Conservation (phyloP, 192 early-diverging fungal species). For the Bifiguratus adelaidae region DNA sequence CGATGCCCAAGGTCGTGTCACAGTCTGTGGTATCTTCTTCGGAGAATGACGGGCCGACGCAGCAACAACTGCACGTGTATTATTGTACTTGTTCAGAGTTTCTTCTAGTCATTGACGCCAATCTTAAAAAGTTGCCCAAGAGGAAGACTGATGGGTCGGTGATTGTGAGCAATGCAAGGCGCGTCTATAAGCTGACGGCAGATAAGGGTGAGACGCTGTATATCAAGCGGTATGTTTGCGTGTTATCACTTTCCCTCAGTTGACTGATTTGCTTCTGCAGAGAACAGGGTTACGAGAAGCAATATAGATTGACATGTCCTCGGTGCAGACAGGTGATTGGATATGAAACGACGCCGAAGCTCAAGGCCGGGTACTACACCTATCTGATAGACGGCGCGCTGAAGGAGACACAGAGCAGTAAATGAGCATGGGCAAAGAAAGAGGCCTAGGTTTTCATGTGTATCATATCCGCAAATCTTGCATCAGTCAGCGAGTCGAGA, state of each 20-base stretch:
- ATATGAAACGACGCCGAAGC: slow-evolving; percentile 36
- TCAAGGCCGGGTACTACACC: slow-evolving; percentile 38
- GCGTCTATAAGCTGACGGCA: slow-evolving; percentile 45
- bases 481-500: too few relatives aligned
- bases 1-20: slow-evolving; percentile 50
- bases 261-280: background rate
- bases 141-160: slow-evolving; percentile 35
- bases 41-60: slow-evolving; percentile 25
- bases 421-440: slow-evolving; percentile 1
- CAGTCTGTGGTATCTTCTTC: slow-evolving; percentile 46
- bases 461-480: too few relatives aligned
- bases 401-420: slow-evolving; percentile 39
- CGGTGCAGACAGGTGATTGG: slow-evolving; percentile 38
- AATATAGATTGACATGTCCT: slow-evolving; percentile 19
- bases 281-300: slow-evolving; percentile 8
- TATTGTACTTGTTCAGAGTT: slow-evolving; percentile 53
- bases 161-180: slow-evolving; percentile 30
- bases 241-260: background rate
- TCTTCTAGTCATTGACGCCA: slow-evolving; percentile 43
- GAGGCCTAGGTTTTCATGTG: background rate
- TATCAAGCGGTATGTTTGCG: slow-evolving; percentile 23
- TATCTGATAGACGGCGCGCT: slow-evolving; percentile 45
- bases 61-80: slow-evolving; percentile 34
- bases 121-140: slow-evolving; percentile 31
- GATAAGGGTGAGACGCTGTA: slow-evolving; percentile 18